These are phyloP conservation scores for Sclerotinia glacialis DNA, from an alignment of 2,329 filamentous ascomycete species.

Conservation along the genomic window DNA sequence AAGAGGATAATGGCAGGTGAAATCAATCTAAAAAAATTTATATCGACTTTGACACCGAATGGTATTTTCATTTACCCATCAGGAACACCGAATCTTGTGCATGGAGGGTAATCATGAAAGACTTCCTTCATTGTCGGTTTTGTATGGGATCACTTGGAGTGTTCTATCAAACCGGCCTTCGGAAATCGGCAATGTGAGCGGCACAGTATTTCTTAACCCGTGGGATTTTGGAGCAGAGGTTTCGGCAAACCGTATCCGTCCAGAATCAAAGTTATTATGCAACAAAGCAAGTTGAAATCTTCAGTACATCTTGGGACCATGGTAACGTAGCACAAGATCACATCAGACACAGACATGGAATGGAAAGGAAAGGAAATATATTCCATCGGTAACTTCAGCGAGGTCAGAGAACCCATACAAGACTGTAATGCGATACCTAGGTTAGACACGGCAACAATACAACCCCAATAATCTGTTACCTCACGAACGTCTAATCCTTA, in stretches of 20 bases:
- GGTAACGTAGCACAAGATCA: background rate
- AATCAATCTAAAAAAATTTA: background rate
- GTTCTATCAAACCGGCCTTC: background rate
- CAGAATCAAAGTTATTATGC: background rate
- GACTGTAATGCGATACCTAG: background rate
- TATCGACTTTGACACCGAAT: background rate
- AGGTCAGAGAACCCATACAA: background rate
- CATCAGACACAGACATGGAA: background rate
- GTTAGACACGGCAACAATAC: background rate
- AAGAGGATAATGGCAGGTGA: background rate
- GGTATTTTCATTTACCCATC: conserved; percentile 3
- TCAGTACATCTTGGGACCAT: background rate
- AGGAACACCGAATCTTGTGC: background rate
- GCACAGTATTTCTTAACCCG: background rate
- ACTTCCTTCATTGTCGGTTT: background rate
- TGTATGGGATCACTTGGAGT: background rate
- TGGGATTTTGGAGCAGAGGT: background rate
- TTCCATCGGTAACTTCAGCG: background rate
- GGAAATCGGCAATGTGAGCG: background rate
- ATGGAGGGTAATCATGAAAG: background rate
- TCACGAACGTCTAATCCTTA: background rate
- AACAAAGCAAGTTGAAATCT: conserved; percentile 1
- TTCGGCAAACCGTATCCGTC: background rate
- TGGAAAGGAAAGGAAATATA: background rate
- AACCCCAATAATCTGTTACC: background rate